phyloP scores from a whole-genome alignment of 2,329 filamentous ascomycete species.

The Fusarium udum region DNA sequence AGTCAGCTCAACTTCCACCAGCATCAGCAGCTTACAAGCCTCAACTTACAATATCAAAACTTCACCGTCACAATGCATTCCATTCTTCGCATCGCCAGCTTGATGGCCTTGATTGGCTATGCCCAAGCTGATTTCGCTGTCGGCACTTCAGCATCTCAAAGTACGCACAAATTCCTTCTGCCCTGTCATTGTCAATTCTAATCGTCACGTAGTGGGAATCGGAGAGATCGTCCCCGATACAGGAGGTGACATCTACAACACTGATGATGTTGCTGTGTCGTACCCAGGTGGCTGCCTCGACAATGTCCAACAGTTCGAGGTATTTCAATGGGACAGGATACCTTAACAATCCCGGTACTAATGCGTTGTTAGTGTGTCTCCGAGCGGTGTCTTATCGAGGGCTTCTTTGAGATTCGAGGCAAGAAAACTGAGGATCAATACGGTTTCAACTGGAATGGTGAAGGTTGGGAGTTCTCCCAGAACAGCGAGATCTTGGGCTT shows the following conservation, averaged over 20 bases:
- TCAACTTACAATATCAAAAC: no score
- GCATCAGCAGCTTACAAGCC: no score
- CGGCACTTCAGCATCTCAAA: not conserved
- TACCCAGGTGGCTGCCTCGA: not conserved
- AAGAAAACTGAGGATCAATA: not conserved
- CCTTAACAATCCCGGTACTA: accelerated
- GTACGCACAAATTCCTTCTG: not conserved
- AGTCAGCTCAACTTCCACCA: accelerated
- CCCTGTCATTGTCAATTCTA: not conserved
- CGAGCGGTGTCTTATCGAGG: not conserved
- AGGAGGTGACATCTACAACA: not conserved
- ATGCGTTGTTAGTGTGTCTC: not conserved
- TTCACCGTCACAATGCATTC: not conserved
- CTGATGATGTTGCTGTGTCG: not conserved
- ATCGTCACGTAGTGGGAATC: not conserved
- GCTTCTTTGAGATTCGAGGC: not conserved
- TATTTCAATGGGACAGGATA: not conserved
- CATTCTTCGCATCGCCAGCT: not conserved
- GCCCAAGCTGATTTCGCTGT: not conserved
- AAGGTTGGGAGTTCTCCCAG: not conserved
- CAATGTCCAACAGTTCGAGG: not conserved
- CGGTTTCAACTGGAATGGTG: not conserved
- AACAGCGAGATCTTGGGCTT: not conserved
- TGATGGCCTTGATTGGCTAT: not conserved
- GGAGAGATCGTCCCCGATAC: not conserved